Evolutionary conservation across 139 green algal species (phyloP).

Genomic region (Chlamydomonas urium): DNA sequence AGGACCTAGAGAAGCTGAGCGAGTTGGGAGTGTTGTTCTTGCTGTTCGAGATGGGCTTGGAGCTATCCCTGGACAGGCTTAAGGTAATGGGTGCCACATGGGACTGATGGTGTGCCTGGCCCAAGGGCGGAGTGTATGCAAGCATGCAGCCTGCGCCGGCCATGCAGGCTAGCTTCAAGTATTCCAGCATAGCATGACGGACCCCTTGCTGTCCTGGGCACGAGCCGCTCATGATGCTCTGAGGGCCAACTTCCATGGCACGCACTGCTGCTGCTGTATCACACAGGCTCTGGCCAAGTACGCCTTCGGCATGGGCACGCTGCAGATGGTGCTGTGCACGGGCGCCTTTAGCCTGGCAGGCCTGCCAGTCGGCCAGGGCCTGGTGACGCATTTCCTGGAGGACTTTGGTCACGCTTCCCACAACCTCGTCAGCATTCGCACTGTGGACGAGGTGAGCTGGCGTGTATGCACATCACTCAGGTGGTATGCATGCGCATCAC

Average conservation of each 20-base stretch:
- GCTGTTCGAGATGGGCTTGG: slow-evolving; percentile 97
- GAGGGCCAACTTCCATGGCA: too few relatives aligned
- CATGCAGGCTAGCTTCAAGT: too few relatives aligned
- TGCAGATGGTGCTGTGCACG: slow-evolving; percentile 75
- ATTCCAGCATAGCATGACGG: too few relatives aligned
- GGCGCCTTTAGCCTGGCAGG: slow-evolving; percentile 70
- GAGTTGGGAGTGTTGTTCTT: slow-evolving; percentile 96
- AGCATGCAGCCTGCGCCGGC: background rate
- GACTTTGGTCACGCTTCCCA: slow-evolving; percentile 33
- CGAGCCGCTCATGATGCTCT: too few relatives aligned
- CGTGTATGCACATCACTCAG: too few relatives aligned
- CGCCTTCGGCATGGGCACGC: slow-evolving; percentile 86
- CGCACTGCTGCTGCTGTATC: background rate
- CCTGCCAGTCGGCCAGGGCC: slow-evolving; percentile 67
- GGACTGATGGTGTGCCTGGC: too few relatives aligned
- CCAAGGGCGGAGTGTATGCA: too few relatives aligned
- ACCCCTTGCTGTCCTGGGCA: too few relatives aligned
- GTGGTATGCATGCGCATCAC: too few relatives aligned
- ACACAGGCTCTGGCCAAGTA: slow-evolving; percentile 83
- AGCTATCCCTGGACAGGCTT: slow-evolving; percentile 85
- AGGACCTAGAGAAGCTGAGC: slow-evolving; percentile 83
- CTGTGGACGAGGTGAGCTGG: slow-evolving; percentile 51
- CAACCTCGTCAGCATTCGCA: slow-evolving; percentile 53
- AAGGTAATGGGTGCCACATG: too few relatives aligned
- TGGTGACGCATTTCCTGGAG: slow-evolving; percentile 83